Conservation (phyloP, 1,284 basidiomycete species). For the Melampsora larici-populina region DNA sequence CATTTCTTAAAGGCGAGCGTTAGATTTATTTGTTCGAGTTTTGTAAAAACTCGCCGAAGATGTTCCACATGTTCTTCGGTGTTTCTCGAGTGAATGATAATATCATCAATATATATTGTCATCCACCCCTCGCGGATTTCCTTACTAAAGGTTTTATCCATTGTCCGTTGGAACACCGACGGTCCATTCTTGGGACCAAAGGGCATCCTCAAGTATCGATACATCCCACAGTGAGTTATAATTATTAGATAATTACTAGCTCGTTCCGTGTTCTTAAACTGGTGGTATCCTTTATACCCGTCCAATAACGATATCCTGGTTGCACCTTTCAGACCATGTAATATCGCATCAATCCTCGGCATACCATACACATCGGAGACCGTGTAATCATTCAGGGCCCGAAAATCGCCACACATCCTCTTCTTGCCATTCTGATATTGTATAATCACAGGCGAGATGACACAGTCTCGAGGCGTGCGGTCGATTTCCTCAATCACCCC, state of each 20-base stretch:
- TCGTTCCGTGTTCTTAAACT: neutral
- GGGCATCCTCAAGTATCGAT: neutral
- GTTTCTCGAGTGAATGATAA: too few species aligned
- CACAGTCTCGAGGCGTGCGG: neutral
- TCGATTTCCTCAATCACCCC: neutral
- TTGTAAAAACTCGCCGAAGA: neutral
- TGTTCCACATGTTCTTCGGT: neutral
- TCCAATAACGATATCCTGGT: neutral
- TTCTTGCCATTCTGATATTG: neutral
- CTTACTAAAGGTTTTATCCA: slow-evolving; percentile 1
- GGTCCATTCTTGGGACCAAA: neutral
- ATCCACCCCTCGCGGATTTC: too few species aligned
- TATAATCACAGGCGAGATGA: neutral
- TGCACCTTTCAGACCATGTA: neutral
- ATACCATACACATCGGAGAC: neutral
- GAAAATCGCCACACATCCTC: neutral
- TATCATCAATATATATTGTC: too few species aligned
- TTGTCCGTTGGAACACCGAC: neutral
- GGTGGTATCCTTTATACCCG: neutral
- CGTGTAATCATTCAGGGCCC: neutral
- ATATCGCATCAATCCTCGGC: neutral
- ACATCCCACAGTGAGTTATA: neutral
- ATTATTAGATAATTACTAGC: neutral
- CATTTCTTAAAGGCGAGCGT: neutral
- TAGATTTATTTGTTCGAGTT: neutral